Percentiles rank a stretch among this genome's conserved stretches.
Evolutionary conservation across 2,329 filamentous ascomycete genomes (phyloP).

Genomic region (Fusarium sp.): DNA sequence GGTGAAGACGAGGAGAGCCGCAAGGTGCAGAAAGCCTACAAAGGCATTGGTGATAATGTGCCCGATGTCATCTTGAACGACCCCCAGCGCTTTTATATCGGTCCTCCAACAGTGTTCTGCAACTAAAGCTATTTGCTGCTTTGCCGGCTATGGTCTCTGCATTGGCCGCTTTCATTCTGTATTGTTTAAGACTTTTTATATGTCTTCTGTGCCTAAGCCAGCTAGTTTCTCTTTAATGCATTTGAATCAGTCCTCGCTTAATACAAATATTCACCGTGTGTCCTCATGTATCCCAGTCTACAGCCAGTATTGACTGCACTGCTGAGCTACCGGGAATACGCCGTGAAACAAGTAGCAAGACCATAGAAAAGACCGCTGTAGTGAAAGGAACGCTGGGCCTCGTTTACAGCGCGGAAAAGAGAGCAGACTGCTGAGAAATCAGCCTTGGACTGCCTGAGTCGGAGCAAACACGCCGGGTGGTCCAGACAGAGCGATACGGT

Average conservation of each 20-base stretch:
- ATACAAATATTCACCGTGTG: neutral
- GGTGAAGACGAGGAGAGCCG: neutral
- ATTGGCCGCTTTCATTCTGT: fast-evolving
- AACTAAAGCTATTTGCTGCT: fast-evolving
- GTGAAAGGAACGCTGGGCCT: fast-evolving
- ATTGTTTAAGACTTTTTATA: neutral
- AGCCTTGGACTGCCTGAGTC: fast-evolving
- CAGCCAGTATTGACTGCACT: fast-evolving
- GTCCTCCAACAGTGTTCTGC: neutral
- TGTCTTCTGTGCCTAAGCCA: fast-evolving
- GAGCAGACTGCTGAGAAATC: neutral
- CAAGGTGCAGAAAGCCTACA: neutral
- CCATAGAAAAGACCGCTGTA: fast-evolving
- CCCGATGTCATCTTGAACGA: neutral
- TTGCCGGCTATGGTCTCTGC: fast-evolving
- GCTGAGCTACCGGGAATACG: fast-evolving
- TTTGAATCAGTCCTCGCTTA: neutral
- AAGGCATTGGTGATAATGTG: fast-evolving
- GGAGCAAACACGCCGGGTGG: neutral
- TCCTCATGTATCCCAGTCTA: neutral
- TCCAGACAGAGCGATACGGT: neutral
- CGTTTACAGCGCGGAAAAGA: fast-evolving
- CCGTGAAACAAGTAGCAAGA: fast-evolving
- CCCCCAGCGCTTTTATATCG: neutral
- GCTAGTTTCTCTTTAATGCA: neutral